Conservation (phyloP, 140 eudicot species). For the Ambrosia hybrid region DNA sequence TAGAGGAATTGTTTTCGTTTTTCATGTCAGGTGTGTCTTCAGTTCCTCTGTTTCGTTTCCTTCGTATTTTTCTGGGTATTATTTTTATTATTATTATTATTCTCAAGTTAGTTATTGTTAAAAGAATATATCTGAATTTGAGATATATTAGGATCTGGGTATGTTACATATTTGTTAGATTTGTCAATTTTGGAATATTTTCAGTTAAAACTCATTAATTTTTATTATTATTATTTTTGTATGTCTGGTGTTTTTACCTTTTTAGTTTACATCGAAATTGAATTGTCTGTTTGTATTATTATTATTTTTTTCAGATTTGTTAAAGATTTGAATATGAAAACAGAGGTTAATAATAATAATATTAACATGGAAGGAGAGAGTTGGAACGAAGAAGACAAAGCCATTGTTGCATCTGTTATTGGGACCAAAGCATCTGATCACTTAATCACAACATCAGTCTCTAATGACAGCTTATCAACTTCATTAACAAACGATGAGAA, state of each 20-base stretch:
- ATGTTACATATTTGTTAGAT: neutral
- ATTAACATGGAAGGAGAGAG: constrained; percentile 48
- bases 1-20: neutral
- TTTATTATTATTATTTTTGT: no score
- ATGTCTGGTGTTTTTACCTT: neutral
- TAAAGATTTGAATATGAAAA: constrained; percentile 35
- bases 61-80: neutral
- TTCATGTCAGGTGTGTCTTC: constrained; percentile 20
- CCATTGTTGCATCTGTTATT: constrained; percentile 63
- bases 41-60: neutral
- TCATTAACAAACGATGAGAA: constrained; percentile 60
- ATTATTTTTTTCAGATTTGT: neutral
- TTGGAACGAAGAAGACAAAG: constrained; percentile 73
- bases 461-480: constrained; percentile 61
- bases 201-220: no score
- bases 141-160: constrained; percentile 13
- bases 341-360: constrained; percentile 20
- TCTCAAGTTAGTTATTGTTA: neutral
- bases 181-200: neutral
- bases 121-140: constrained; percentile 12
- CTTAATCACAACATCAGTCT: constrained; percentile 57
- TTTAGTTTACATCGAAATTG: neutral
- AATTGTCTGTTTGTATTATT: neutral
- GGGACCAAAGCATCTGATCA: constrained; percentile 73
- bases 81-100: neutral